These are phyloP conservation scores for Coemansia sp. DNA, from an alignment of 192 early-diverging fungal species.

Conservation along the genomic window DNA sequence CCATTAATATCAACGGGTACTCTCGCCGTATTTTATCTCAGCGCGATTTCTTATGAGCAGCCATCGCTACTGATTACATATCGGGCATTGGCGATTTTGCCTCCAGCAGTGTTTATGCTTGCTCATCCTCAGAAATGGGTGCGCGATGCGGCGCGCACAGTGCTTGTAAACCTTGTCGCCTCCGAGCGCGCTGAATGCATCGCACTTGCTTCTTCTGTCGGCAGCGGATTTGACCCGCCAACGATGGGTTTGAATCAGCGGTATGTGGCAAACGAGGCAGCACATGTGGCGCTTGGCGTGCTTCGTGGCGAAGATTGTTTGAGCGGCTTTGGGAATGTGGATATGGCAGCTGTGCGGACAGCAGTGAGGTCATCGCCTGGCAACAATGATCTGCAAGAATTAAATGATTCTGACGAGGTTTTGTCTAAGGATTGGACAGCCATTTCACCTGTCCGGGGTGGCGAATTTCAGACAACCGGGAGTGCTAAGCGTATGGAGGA, in stretches of 20 bases:
- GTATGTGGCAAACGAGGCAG: constrained; percentile 28
- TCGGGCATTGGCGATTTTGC: constrained; percentile 23
- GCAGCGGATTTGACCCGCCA: background rate
- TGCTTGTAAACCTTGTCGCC: constrained; percentile 42
- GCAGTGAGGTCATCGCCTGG: background rate
- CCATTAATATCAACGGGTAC: constrained; percentile 30
- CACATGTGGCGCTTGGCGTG: constrained; percentile 29
- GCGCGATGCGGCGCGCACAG: constrained; percentile 42
- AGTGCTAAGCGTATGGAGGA: background rate
- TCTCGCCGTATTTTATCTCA: constrained; percentile 42
- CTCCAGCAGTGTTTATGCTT: constrained; percentile 33
- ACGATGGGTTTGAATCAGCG: background rate
- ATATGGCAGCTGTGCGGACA: constrained; percentile 3
- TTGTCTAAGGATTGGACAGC: constrained; percentile 32
- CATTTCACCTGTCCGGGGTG: background rate
- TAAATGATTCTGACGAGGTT: constrained; percentile 16
- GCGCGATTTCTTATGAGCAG: constrained; percentile 46
- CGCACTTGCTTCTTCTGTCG: background rate
- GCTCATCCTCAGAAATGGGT: constrained; percentile 45
- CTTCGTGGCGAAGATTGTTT: constrained; percentile 40
- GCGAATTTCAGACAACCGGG: background rate
- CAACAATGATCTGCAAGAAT: background rate
- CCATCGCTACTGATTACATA: constrained; percentile 19
- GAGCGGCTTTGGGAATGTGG: constrained; percentile 45
- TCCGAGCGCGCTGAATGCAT: constrained; percentile 28